phyloP scores from a whole-genome alignment of 441 rosid species.

The Arabidopsis hybrid region DNA sequence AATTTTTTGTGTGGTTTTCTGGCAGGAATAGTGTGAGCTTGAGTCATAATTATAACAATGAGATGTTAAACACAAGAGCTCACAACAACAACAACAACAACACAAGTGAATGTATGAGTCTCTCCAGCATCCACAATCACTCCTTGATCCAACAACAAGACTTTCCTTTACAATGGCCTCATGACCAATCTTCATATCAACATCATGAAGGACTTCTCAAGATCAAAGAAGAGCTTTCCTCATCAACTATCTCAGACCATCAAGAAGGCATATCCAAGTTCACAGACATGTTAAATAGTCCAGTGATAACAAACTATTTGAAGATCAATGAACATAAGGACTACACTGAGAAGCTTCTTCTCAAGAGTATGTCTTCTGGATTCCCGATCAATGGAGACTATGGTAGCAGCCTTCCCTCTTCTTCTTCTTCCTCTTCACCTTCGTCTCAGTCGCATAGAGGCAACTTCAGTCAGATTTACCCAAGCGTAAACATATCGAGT shows the following conservation, averaged over 20 bases:
- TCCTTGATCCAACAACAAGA: conserved; percentile 58
- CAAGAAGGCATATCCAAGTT: conserved; percentile 59
- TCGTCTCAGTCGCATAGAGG: conserved; percentile 50
- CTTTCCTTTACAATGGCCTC: conserved; percentile 47
- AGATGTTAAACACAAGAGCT: conserved; percentile 51
- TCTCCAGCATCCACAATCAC: conserved; percentile 44
- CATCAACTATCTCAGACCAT: conserved; percentile 38
- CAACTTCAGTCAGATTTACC: conserved; percentile 77
- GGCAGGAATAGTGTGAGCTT: conserved; percentile 48
- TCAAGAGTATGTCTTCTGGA: conserved; percentile 69
- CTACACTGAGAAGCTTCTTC: conserved; percentile 69
- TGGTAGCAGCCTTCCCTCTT: conserved; percentile 27
- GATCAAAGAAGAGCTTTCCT: conserved; percentile 59
- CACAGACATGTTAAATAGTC: conserved; percentile 61
- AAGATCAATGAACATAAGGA: conserved; percentile 51
- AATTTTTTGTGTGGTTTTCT: conserved; percentile 8
- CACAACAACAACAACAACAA: conserved; percentile 36
- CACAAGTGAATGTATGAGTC: conserved; percentile 42
- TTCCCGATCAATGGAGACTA: conserved; percentile 55
- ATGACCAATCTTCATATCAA: conserved; percentile 48
- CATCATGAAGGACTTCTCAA: conserved; percentile 43
- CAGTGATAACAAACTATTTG: conserved; percentile 45
- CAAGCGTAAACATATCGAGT: conserved; percentile 73
- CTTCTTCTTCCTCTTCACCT: conserved; percentile 41
- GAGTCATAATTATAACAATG: conserved; percentile 51